Percentiles rank a stretch among this genome's conserved stretches.
These are phyloP conservation scores for Ilyonectria robusta DNA, from an alignment of 2,329 filamentous ascomycete species.

Conservation along the genomic window DNA sequence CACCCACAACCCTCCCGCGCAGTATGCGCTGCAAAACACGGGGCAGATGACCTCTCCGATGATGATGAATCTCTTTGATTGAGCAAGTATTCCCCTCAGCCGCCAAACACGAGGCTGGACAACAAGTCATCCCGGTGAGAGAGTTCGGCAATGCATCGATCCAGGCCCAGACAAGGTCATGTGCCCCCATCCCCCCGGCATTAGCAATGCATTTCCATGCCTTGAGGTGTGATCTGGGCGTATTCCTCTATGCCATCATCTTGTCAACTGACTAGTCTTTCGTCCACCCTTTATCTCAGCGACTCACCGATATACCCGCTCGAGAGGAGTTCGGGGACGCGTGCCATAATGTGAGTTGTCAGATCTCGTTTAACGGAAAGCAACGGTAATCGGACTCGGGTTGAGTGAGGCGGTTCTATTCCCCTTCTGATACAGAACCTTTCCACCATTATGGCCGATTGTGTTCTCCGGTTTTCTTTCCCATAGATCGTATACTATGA, in stretches of 20 bases:
- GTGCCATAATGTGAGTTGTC: conserved; percentile 9
- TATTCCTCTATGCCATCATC: neutral
- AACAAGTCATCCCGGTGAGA: neutral
- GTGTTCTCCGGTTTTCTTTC: neutral
- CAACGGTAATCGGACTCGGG: neutral
- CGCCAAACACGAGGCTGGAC: neutral
- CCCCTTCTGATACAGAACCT: neutral
- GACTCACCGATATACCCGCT: conserved; percentile 24
- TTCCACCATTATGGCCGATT: neutral
- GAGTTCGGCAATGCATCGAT: conserved; percentile 4
- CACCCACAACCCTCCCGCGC: conserved; percentile 5
- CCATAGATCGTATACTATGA: neutral
- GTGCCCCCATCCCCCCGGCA: conserved; percentile 14
- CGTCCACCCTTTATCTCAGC: conserved; percentile 2
- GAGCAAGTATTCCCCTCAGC: neutral
- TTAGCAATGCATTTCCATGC: conserved; percentile 3
- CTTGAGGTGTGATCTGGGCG: neutral
- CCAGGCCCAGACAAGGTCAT: conserved; percentile 7
- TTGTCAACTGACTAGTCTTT: neutral
- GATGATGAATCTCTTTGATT: conserved; percentile 2
- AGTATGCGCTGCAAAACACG: conserved; percentile 1
- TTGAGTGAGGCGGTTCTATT: neutral
- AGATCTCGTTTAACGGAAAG: conserved; percentile 1
- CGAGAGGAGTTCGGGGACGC: conserved; percentile 3
- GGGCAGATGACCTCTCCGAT: conserved; percentile 11